phyloP scores from a whole-genome alignment of 768 basidiomycete genomes.

The Termitomyces sp. region DNA sequence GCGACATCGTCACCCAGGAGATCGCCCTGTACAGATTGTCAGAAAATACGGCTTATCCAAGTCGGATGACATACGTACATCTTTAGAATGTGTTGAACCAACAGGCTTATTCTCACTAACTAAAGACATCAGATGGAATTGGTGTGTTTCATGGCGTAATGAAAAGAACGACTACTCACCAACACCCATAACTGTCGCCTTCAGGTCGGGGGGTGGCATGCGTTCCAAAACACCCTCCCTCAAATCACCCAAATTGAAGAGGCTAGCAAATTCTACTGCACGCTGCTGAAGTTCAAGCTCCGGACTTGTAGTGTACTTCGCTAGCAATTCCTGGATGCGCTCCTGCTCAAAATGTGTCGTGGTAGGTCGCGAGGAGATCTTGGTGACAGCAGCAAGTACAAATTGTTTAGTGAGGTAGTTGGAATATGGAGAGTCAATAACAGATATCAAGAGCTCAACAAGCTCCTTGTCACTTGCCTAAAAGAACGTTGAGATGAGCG shows the following conservation, averaged over 20 bases:
- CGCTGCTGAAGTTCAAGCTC: slow-evolving; percentile 96
- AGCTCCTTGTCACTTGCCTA: slow-evolving; percentile 80
- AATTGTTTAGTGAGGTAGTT: slow-evolving; percentile 91
- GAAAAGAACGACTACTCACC: slow-evolving; percentile 35
- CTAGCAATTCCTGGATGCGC: slow-evolving; percentile 70
- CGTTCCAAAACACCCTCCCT: slow-evolving; percentile 86
- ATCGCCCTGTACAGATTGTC: slow-evolving; percentile 43
- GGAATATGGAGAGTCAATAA: slow-evolving; percentile 90
- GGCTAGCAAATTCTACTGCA: slow-evolving; percentile 87
- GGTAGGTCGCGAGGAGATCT: slow-evolving; percentile 78
- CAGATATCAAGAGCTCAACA: slow-evolving; percentile 78
- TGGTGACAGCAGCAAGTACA: slow-evolving; percentile 83
- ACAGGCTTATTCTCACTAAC: slow-evolving; percentile 97
- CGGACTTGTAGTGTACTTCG: slow-evolving; percentile 79
- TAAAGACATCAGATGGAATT: slow-evolving; percentile 21
- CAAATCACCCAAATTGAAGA: slow-evolving; percentile 75
- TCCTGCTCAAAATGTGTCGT: slow-evolving; percentile 65
- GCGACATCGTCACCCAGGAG: slow-evolving; percentile 75
- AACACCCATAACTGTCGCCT: slow-evolving; percentile 92
- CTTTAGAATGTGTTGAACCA: slow-evolving; percentile 79
- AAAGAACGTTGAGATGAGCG: neutral
- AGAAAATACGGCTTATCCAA: slow-evolving; percentile 2
- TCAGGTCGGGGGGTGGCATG: slow-evolving; percentile 98
- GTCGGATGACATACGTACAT: slow-evolving; percentile 45
- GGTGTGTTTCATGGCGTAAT: neutral